Conservation (phyloP, 768 basidiomycete genomes). For the Phylloporus sp. region DNA sequence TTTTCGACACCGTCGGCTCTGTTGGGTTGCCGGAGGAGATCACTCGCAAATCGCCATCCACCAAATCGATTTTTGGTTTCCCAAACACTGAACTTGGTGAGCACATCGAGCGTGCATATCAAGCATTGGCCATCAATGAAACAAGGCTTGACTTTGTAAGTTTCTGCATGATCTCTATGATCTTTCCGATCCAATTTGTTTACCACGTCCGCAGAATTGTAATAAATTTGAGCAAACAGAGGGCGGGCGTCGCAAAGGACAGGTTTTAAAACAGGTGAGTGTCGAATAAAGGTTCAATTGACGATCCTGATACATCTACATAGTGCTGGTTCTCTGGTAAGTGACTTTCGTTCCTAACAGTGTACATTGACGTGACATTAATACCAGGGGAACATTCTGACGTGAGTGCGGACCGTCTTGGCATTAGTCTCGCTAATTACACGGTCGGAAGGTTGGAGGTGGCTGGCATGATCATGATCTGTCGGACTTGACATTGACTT, state of each 20-base stretch:
- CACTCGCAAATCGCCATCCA: constrained; percentile 39
- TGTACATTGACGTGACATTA: constrained; percentile 6
- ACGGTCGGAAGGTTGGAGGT: constrained; percentile 53
- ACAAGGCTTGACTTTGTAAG: constrained; percentile 65
- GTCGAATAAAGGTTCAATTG: neutral
- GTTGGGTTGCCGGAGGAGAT: constrained; percentile 68
- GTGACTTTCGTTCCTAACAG: constrained; percentile 5
- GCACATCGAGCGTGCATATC: constrained; percentile 63
- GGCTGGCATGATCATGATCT: constrained; percentile 67
- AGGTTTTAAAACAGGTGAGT: constrained; percentile 59
- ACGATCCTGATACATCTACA: constrained; percentile 4
- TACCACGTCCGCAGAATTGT: constrained; percentile 40
- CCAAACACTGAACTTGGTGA: constrained; percentile 54
- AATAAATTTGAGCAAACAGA: constrained; percentile 61
- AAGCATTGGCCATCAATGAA: constrained; percentile 69
- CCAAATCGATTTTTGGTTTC: constrained; percentile 60
- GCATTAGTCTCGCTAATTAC: neutral
- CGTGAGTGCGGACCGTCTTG: constrained; percentile 2
- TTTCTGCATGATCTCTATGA: neutral
- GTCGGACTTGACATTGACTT: constrained; percentile 57
- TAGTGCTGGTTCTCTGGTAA: constrained; percentile 73
- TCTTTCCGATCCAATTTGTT: neutral
- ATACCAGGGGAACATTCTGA: constrained; percentile 29
- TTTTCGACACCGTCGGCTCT: constrained; percentile 77
- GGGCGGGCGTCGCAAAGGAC: constrained; percentile 48